Percentiles rank a stretch among this genome's conserved stretches.
phyloP scores from a whole-genome alignment of 768 basidiomycete species.

The Pisolithus marmoratus region DNA sequence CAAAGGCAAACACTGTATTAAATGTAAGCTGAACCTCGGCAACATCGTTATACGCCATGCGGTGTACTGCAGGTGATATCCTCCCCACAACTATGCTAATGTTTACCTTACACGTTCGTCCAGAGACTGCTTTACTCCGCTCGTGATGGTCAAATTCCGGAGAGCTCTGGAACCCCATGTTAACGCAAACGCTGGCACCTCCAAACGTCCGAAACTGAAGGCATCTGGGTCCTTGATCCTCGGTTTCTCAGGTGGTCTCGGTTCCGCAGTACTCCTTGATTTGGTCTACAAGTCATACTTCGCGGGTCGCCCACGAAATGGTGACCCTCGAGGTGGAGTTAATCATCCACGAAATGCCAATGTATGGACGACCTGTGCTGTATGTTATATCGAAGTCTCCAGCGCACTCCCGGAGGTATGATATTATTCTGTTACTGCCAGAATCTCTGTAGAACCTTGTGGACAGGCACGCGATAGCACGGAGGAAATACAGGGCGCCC shows the following conservation, averaged over 20 bases:
- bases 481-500: conserved; percentile 41
- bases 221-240: conserved; percentile 65
- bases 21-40: conserved; percentile 61
- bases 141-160: conserved; percentile 59
- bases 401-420: conserved; percentile 57
- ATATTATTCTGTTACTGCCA: conserved; percentile 5
- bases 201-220: conserved; percentile 54
- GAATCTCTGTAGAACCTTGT: conserved; percentile 7
- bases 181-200: conserved; percentile 49
- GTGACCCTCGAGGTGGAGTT: conserved; percentile 45
- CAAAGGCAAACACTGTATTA: conserved; percentile 62
- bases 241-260: conserved; percentile 75
- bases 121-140: conserved; percentile 63
- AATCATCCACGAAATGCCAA: conserved; percentile 58
- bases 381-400: conserved; percentile 69
- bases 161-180: conserved; percentile 59
- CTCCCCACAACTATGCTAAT: background rate
- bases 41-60: conserved; percentile 73
- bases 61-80: conserved; percentile 75
- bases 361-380: conserved; percentile 57
- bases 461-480: conserved; percentile 50
- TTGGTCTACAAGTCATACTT: conserved; percentile 60
- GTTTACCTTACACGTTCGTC: background rate
- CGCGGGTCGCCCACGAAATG: conserved; percentile 18
- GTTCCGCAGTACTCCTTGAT: conserved; percentile 69